Evolutionary conservation across 1,284 basidiomycete species (phyloP), one percentile per base, ranked within the genome.

Genomic region (Boletus chippewaensis): DNA sequence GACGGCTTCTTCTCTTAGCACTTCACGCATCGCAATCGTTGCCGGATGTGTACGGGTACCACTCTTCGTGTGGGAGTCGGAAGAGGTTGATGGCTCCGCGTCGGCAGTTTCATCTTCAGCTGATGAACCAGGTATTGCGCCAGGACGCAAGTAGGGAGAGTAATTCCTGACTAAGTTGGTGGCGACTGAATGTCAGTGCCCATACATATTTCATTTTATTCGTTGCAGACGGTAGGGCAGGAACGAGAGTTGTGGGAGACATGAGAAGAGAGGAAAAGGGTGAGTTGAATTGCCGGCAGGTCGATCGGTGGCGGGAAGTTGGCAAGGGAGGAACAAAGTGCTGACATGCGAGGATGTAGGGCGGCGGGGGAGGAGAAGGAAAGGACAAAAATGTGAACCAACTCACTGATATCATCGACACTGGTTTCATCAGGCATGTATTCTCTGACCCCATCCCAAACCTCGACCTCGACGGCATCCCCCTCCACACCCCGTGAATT

Each of bases 161-260:
- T 92, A 92, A 67, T 92, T 92, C 75, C 78, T 79, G 76, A 91
- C 88, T 88, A 92, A 72, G 79, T 91, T 91, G 64, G 74, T 77
- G 70, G 79, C 77, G 79, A 92, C 89, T 92, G 73, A 83, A 74
- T 84, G 83, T 82, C 78, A 64, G 63, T 76, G 68, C 69, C 67
- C 61, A 57, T 55, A 44, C 51, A 54, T 55, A 59, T 59, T 24
- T 59, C 51, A 54, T 54, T 59, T 58, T 55, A 62, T 55, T 50
- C 22, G 50, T 56, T 48, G 56, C 52, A 47, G 57, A 54, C 53
- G 53, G 35, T 57, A 54, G 59, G 58, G 53, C 60, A 51, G n/a
- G 53, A 50, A 42, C 53, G 54, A 52, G 66, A 65, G 64, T 56
- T 34, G 49, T 46, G 45, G 50, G 32, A 50, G 35, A 50, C 40